Evolutionary conservation across 2,329 filamentous ascomycete genomes (phyloP).

Genomic region (Diaporthe sp.): DNA sequence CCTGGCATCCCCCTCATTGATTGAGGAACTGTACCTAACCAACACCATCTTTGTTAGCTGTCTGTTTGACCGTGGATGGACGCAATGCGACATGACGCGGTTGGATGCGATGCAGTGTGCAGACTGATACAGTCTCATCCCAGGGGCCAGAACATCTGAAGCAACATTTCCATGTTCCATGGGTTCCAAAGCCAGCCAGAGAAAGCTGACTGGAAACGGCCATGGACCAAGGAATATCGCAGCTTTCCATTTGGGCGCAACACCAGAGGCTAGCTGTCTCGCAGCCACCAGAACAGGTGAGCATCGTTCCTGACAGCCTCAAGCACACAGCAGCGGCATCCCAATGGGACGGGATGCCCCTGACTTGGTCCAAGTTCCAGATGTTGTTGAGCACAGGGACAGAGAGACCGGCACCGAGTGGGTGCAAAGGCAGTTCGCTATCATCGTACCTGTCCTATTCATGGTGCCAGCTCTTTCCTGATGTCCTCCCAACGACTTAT

Average conservation of each 20-base stretch:
- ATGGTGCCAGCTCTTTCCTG: slow-evolving; percentile 37
- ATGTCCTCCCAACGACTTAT: slow-evolving; percentile 3
- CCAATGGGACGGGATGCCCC: not conserved
- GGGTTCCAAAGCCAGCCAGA: not conserved
- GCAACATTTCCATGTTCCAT: not conserved
- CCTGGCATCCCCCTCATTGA: slow-evolving; percentile 73
- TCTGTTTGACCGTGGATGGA: slow-evolving; percentile 14
- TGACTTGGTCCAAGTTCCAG: slow-evolving; percentile 6
- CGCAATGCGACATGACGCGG: not conserved
- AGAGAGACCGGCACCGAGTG: slow-evolving; percentile 28
- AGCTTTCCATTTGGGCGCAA: not conserved
- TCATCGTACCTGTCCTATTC: slow-evolving; percentile 44
- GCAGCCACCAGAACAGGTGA: not conserved
- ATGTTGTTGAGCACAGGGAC: not conserved
- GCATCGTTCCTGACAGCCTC: slow-evolving; percentile 13
- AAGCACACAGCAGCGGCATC: not conserved
- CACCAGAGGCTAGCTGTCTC: slow-evolving; percentile 12
- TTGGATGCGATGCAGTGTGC: slow-evolving; percentile 1
- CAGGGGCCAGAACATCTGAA: not conserved
- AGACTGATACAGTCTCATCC: not conserved
- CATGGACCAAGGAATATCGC: not conserved
- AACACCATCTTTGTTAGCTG: slow-evolving; percentile 36
- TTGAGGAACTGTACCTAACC: slow-evolving; percentile 71
- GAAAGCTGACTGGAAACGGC: not conserved
- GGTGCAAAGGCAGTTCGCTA: slow-evolving; percentile 36